These are phyloP conservation scores for Lathyrus tuberosus DNA, from an alignment of 306 rosid genomes.

Conservation along the genomic window DNA sequence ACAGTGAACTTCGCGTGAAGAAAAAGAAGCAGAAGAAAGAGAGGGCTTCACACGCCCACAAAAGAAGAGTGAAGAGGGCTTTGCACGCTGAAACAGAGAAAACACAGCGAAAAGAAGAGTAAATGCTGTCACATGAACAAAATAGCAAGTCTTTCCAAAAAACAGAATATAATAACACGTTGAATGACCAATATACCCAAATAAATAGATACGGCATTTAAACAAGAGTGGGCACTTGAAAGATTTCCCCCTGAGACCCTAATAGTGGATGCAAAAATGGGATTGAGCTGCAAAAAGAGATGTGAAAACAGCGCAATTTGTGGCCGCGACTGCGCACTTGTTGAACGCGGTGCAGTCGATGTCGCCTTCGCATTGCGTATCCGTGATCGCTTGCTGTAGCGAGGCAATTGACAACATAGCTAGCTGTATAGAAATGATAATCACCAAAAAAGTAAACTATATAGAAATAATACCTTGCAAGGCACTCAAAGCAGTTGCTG, in stretches of 20 bases:
- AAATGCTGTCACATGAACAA: not conserved
- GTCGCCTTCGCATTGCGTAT: no score
- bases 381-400: no score
- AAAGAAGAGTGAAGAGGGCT: not conserved
- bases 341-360: not conserved
- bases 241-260: not conserved
- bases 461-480: constrained; percentile 65
- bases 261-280: not conserved
- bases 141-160: not conserved
- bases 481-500: constrained; percentile 92
- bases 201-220: not conserved
- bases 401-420: no score
- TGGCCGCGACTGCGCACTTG: not conserved
- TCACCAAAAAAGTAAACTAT: no score
- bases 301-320: not conserved
- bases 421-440: no score
- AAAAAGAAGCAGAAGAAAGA: not conserved
- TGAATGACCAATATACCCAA: not conserved
- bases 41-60: not conserved
- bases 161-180: not conserved
- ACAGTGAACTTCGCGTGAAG: not conserved
- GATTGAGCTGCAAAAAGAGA: not conserved
- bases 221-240: not conserved
- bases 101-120: not conserved
- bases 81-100: not conserved